A percentile compares a stretch with the other conserved stretches of the same genome.
Evolutionary conservation across 2,329 filamentous ascomycete species (phyloP).

Genomic region (Colletotrichum musae): DNA sequence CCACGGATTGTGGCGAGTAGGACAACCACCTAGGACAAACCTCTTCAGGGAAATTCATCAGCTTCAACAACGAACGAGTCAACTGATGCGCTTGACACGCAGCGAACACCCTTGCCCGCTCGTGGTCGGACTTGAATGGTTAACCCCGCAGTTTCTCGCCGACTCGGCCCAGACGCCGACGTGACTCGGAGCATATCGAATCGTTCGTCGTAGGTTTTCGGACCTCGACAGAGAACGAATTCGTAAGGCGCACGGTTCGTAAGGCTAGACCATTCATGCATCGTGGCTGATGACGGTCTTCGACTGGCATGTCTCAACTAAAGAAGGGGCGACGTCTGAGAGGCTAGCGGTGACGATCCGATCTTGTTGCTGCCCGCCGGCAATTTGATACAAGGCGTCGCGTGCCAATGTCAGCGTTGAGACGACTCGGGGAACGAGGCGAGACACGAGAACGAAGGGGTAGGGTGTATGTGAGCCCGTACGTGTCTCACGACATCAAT

Average conservation of each 20-base stretch:
- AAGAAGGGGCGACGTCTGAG: constrained; percentile 26
- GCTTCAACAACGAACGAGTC: not conserved
- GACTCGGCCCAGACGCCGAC: constrained; percentile 24
- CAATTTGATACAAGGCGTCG: constrained; percentile 5
- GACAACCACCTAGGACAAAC: constrained; percentile 1
- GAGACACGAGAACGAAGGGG: constrained; percentile 2
- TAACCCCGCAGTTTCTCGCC: constrained; percentile 20
- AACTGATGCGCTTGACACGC: not conserved
- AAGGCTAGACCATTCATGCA: constrained; percentile 20
- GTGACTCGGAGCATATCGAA: constrained; percentile 9
- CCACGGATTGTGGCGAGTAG: constrained; percentile 9
- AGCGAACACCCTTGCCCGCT: not conserved
- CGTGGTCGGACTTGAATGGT: constrained; percentile 22
- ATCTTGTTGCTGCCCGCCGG: constrained; percentile 14
- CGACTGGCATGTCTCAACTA: constrained; percentile 38
- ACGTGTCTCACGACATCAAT: constrained; percentile 10
- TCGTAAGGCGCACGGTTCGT: constrained; percentile 34
- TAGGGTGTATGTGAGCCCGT: constrained; percentile 10
- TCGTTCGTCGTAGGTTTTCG: constrained; percentile 12
- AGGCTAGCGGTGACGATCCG: constrained; percentile 29
- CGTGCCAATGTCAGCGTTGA: not conserved
- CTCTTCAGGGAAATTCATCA: not conserved
- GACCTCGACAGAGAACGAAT: constrained; percentile 19
- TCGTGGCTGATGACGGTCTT: constrained; percentile 25
- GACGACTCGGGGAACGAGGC: constrained; percentile 8